Conservation (phyloP, 345 rosid genomes). For the Aquilaria malaccensis region DNA sequence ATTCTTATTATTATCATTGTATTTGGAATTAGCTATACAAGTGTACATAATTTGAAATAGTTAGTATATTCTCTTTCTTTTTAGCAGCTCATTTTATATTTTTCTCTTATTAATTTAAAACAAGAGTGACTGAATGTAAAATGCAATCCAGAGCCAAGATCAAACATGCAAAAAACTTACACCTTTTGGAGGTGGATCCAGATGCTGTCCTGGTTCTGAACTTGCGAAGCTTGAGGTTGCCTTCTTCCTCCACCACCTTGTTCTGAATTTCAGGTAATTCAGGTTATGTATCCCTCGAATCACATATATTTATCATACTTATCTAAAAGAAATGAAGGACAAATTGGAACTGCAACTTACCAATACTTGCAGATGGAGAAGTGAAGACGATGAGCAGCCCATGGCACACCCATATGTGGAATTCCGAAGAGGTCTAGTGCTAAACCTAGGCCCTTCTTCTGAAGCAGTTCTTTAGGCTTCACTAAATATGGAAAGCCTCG, state of each 20-base stretch:
- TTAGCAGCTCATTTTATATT: neutral
- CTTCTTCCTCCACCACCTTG: slow-evolving; percentile 55
- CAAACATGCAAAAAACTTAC: slow-evolving; percentile 46
- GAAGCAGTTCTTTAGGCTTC: slow-evolving; percentile 2
- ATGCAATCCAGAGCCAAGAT: slow-evolving; percentile 28
- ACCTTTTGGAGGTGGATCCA: slow-evolving; percentile 57
- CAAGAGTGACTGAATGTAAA: neutral
- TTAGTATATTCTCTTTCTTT: too few species aligned
- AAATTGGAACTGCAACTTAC: neutral
- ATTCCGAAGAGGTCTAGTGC: slow-evolving; percentile 30
- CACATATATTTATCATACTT: neutral
- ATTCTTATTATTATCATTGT: too few species aligned
- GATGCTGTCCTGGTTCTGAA: slow-evolving; percentile 60
- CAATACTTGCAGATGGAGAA: slow-evolving; percentile 30
- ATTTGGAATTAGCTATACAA: too few species aligned
- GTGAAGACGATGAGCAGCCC: slow-evolving; percentile 29
- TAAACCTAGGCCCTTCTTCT: slow-evolving; percentile 24
- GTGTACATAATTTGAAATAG: too few species aligned
- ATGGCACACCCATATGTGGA: slow-evolving; percentile 48
- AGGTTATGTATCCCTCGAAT: neutral
- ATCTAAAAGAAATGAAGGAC: neutral
- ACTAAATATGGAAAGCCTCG: neutral
- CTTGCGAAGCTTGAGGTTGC: slow-evolving; percentile 59
- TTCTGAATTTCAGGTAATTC: slow-evolving; percentile 41
- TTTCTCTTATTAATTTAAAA: neutral